Evolutionary conservation across 495 filamentous ascomycete genomes (phyloP).

Genomic region (Chaetomium tenue): DNA sequence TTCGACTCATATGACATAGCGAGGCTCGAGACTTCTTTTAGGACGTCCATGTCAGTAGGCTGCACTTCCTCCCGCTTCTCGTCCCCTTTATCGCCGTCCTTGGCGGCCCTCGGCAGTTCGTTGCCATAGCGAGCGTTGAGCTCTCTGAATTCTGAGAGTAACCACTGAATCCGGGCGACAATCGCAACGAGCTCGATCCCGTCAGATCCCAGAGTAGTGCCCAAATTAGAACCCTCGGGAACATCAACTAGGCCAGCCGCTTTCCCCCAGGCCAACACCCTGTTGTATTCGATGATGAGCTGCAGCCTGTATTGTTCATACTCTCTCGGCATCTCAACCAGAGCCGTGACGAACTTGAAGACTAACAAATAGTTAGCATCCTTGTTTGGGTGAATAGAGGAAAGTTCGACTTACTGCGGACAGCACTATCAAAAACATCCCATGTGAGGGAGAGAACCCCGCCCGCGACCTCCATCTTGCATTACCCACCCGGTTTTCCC

Average conservation of each 20-base stretch:
- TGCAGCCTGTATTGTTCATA: conserved; percentile 37
- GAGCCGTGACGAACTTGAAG: conserved; percentile 35
- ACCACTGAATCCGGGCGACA: conserved; percentile 34
- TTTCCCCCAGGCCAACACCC: conserved; percentile 37
- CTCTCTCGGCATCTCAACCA: conserved; percentile 37
- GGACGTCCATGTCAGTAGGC: conserved; percentile 25
- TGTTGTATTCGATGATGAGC: conserved; percentile 40
- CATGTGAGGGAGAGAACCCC: conserved; percentile 33
- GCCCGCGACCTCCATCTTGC: conserved; percentile 28
- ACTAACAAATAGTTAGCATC: conserved; percentile 17
- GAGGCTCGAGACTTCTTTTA: conserved; percentile 32
- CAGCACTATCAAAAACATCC: conserved; percentile 37
- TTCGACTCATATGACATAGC: conserved; percentile 35
- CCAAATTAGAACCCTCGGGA: conserved; percentile 30
- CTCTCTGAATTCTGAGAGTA: conserved; percentile 36
- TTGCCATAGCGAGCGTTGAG: conserved; percentile 36
- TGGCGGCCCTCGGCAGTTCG: conserved; percentile 24
- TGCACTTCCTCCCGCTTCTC: conserved; percentile 8
- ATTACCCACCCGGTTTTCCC: neutral
- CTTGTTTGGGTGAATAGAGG: no score
- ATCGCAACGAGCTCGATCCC: conserved; percentile 35
- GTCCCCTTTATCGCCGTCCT: neutral
- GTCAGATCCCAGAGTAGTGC: conserved; percentile 28
- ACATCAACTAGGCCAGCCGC: conserved; percentile 36
- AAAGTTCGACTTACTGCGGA: conserved; percentile 22